phyloP scores from a whole-genome alignment of 2,329 filamentous ascomycete species.

The Ophiocordyceps sinensis region DNA sequence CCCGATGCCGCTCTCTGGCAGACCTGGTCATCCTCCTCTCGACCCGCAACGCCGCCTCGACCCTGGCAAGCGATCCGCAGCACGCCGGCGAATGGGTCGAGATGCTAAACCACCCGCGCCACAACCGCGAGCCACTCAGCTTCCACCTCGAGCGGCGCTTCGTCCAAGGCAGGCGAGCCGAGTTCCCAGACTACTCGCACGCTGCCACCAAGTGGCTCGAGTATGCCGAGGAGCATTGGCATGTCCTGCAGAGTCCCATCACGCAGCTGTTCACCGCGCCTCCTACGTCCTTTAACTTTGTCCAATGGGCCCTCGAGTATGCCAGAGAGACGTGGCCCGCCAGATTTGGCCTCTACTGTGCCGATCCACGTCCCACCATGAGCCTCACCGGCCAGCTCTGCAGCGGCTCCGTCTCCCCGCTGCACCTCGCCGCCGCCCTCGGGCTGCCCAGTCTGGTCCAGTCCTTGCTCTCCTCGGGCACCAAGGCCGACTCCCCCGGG shows the following conservation, averaged over 20 bases:
- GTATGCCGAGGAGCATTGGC: slow-evolving; percentile 14
- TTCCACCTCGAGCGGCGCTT: background rate
- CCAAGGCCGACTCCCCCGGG: slow-evolving; percentile 8
- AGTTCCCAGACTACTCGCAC: slow-evolving; percentile 6
- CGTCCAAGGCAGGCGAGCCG: background rate
- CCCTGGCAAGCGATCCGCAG: background rate
- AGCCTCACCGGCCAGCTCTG: slow-evolving; percentile 16
- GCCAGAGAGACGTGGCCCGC: slow-evolving; percentile 14
- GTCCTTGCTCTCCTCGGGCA: slow-evolving; percentile 9
- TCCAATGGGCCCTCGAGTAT: slow-evolving; percentile 22
- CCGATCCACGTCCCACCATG: slow-evolving; percentile 9
- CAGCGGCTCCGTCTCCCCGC: slow-evolving; percentile 11
- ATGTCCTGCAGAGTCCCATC: slow-evolving; percentile 10
- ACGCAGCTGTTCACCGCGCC: slow-evolving; percentile 13
- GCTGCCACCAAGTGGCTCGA: slow-evolving; percentile 14
- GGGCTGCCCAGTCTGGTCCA: slow-evolving; percentile 15
- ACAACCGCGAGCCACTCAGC: background rate
- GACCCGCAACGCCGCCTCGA: background rate
- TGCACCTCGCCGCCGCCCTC: slow-evolving; percentile 21
- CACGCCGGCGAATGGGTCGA: background rate
- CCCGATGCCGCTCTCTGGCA: background rate
- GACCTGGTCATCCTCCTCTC: background rate
- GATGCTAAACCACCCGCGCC: slow-evolving; percentile 1
- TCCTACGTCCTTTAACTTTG: slow-evolving; percentile 14
- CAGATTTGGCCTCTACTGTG: slow-evolving; percentile 7